Percentiles rank a stretch among this genome's conserved stretches.
These are phyloP conservation scores for Hanseniaspora lachancei DNA, from an alignment of 805 yeast species.

Conservation along the genomic window DNA sequence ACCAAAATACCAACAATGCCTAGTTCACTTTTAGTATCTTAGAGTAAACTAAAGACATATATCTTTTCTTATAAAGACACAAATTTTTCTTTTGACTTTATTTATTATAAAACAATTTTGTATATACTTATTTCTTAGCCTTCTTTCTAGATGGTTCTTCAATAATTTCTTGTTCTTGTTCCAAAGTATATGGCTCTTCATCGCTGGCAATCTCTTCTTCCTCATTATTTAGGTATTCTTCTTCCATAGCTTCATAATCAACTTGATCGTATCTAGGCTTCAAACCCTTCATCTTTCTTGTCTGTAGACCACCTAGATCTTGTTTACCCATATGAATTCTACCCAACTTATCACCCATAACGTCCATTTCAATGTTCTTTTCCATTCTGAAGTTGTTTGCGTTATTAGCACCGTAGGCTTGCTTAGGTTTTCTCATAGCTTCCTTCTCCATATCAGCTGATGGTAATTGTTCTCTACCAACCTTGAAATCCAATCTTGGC, in stretches of 20 bases:
- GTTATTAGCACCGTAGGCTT: constrained; percentile 23
- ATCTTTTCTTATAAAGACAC: neutral
- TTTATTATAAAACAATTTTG: neutral
- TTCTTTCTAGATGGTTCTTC: constrained; percentile 11
- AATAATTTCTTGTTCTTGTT: constrained; percentile 11
- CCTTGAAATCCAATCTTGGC: constrained; percentile 82
- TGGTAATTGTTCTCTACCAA: constrained; percentile 76
- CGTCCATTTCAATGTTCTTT: constrained; percentile 79
- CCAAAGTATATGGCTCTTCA: constrained; percentile 12
- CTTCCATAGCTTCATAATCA: constrained; percentile 42
- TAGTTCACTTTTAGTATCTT: neutral
- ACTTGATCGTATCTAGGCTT: constrained; percentile 73
- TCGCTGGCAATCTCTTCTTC: constrained; percentile 21
- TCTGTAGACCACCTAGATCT: constrained; percentile 78
- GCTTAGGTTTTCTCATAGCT: constrained; percentile 69
- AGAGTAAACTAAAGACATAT: neutral
- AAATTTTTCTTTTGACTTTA: neutral
- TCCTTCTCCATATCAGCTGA: constrained; percentile 83
- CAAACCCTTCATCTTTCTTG: constrained; percentile 97
- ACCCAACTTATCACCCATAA: constrained; percentile 93
- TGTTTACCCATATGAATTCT: constrained; percentile 93
- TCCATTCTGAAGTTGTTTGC: constrained; percentile 43
- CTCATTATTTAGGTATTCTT: constrained; percentile 34
- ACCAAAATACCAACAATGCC: neutral
- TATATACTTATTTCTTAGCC: constrained; percentile 2